A percentile compares a stretch with the other conserved stretches of the same genome.
Conservation (phyloP, 2,329 filamentous ascomycete genomes). For the Fusarium caatingaense region DNA sequence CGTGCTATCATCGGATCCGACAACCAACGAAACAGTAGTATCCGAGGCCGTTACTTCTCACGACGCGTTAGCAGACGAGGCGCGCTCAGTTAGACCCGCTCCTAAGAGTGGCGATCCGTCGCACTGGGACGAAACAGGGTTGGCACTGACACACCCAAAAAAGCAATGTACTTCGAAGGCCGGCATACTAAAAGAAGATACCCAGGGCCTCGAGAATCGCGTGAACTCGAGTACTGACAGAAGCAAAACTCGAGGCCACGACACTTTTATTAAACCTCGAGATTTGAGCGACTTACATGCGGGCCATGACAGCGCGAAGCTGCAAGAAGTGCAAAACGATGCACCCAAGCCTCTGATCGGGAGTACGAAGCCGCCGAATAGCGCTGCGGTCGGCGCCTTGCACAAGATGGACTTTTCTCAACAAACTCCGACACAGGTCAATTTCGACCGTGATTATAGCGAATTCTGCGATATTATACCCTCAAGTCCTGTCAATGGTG, state of each 20-base stretch:
- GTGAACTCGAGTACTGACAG: constrained; percentile 23
- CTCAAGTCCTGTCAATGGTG: constrained; percentile 45
- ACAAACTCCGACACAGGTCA: constrained; percentile 67
- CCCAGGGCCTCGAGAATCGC: constrained; percentile 24
- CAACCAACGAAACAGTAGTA: constrained; percentile 4
- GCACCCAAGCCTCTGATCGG: constrained; percentile 33
- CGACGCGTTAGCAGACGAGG: constrained; percentile 31
- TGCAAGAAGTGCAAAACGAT: constrained; percentile 37
- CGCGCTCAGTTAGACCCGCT: constrained; percentile 36
- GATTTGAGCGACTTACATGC: constrained; percentile 12
- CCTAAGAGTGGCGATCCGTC: constrained; percentile 36
- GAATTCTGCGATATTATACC: constrained; percentile 51
- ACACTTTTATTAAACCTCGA: constrained; percentile 8
- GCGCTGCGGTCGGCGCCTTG: constrained; percentile 31
- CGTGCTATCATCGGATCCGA: constrained; percentile 20
- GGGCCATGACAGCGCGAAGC: constrained; percentile 39
- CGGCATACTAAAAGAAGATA: constrained; percentile 19
- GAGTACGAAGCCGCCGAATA: constrained; percentile 32
- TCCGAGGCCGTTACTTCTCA: constrained; percentile 12
- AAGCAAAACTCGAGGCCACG: constrained; percentile 3
- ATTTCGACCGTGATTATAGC: constrained; percentile 67
- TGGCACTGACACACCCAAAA: constrained; percentile 45
- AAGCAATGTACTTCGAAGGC: constrained; percentile 42
- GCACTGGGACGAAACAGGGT: constrained; percentile 43
- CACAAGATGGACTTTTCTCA: constrained; percentile 61